Base-by-base conservation (phyloP, 2,329 filamentous ascomycete genomes). In the Scleromitrula shiraiana region DNA sequence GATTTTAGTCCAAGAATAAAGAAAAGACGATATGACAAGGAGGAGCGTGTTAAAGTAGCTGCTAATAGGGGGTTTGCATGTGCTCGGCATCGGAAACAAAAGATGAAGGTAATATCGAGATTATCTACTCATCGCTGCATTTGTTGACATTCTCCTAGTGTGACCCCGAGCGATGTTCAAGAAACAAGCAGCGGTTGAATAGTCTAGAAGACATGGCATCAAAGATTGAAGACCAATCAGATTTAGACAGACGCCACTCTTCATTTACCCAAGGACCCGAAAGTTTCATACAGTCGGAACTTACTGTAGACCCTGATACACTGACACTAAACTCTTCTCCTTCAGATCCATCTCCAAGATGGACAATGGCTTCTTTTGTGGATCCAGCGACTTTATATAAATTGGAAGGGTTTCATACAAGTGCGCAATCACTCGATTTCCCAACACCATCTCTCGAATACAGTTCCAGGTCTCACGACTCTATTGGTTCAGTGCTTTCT, bases 31-130 rank as follows among this genome's bases (percentile, higher is more conserved):
- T 54, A 54, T 17, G 41, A 53, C 8, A 53, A 46, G 23, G 48
- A 50, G 14, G 53, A 56, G 20, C 38, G 46, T 10, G 47, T 49
- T 20, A 54, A 49, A 15, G 52, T 56, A 12, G 52, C 53, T 6
- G 49, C 46, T 9, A 56, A 56, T 45, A 29, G 53, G 44, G 53
- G 52, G 12, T 50, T 49, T 33, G 53, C 50, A 49, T 56, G 53
- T 54, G 50, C 50, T 9, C 17, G 41, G 33, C 53, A 54, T 49
- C 41, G 50, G 8, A 49, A 33, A 17, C 43, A 49, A 30, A 56
- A 56, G 20, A 48, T 54, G 41, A 56, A 56, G 41, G 53, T 54
- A 50, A 3, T 33, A 17, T 17, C 8, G 5, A 8, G 9, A 33
- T 33, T 17, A n/a, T n/a, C 17, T 7, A 17, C 30, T 15, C 3